phyloP scores from a whole-genome alignment of 2,329 filamentous ascomycete species.

The Mariannaea sp. region DNA sequence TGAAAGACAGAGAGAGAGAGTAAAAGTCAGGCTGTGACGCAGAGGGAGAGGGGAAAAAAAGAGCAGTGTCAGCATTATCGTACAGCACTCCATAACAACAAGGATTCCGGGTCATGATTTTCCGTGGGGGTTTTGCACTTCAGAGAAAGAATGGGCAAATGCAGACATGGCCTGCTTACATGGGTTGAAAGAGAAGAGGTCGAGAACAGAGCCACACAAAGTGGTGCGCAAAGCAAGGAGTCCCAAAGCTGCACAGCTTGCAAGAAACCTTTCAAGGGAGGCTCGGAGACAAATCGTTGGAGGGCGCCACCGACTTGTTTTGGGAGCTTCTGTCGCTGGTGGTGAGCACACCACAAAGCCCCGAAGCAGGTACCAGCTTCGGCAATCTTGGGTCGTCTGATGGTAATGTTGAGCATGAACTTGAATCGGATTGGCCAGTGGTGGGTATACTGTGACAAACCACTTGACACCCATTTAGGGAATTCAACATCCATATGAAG shows the following conservation, averaged over 20 bases:
- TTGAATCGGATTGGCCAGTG: neutral
- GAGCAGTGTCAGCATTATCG: neutral
- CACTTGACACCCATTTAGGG: neutral
- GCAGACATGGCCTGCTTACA: slow-evolving; percentile 13
- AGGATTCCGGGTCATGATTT: slow-evolving; percentile 2
- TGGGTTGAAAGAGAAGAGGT: neutral
- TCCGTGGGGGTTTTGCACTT: slow-evolving; percentile 21
- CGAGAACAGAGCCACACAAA: neutral
- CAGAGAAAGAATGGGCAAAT: neutral
- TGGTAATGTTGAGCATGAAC: slow-evolving; percentile 1
- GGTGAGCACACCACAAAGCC: neutral
- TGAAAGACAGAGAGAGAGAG: neutral
- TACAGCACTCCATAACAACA: no score
- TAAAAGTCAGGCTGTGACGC: neutral
- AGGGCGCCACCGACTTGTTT: neutral
- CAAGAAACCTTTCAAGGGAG: neutral
- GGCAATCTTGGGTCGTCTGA: slow-evolving; percentile 33
- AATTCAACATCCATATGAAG: neutral
- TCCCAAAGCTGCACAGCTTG: neutral
- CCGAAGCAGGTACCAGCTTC: slow-evolving; percentile 35
- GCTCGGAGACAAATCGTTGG: neutral
- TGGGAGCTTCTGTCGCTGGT: no score
- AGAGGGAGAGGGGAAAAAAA: neutral
- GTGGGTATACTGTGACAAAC: neutral
- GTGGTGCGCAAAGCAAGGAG: slow-evolving; percentile 2